These are phyloP conservation scores for Mycosphaerella sp. DNA, from an alignment of 2,329 filamentous ascomycete species.

Conservation along the genomic window DNA sequence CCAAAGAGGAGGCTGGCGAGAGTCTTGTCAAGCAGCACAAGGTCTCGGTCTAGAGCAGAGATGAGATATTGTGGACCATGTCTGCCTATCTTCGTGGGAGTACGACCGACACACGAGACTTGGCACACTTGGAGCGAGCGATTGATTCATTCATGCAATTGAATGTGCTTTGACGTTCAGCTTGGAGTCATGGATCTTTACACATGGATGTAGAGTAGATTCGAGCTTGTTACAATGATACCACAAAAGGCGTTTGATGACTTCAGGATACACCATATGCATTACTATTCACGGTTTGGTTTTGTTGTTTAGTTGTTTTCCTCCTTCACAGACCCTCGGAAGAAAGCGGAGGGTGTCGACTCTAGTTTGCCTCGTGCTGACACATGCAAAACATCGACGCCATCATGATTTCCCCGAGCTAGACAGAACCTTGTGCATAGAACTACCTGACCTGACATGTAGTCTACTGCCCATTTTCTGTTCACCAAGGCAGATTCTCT, in stretches of 20 bases:
- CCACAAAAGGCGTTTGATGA: constrained; percentile 1
- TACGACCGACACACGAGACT: neutral
- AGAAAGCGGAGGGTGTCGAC: neutral
- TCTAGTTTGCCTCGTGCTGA: neutral
- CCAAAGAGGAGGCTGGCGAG: constrained; percentile 35
- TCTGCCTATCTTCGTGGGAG: too few species aligned
- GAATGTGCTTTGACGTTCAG: neutral
- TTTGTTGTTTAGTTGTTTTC: neutral
- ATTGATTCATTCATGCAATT: neutral
- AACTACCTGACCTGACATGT: too few species aligned
- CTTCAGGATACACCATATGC: neutral
- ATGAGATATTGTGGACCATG: neutral
- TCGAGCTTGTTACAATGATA: constrained; percentile 1
- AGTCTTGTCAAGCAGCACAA: constrained; percentile 28
- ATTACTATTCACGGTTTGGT: neutral
- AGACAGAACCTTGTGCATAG: too few species aligned
- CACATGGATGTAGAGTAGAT: constrained; percentile 9
- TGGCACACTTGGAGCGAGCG: neutral
- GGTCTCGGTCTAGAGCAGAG: neutral
- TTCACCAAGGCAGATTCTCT: too few species aligned
- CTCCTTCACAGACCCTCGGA: too few species aligned
- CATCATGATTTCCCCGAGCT: too few species aligned
- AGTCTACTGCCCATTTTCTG: too few species aligned
- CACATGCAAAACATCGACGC: neutral
- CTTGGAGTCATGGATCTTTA: constrained; percentile 5